A percentile compares a stretch with the other conserved stretches of the same genome.
These are phyloP conservation scores for Cytospora schulzeri DNA, from an alignment of 2,329 filamentous ascomycete species.

Conservation along the genomic window DNA sequence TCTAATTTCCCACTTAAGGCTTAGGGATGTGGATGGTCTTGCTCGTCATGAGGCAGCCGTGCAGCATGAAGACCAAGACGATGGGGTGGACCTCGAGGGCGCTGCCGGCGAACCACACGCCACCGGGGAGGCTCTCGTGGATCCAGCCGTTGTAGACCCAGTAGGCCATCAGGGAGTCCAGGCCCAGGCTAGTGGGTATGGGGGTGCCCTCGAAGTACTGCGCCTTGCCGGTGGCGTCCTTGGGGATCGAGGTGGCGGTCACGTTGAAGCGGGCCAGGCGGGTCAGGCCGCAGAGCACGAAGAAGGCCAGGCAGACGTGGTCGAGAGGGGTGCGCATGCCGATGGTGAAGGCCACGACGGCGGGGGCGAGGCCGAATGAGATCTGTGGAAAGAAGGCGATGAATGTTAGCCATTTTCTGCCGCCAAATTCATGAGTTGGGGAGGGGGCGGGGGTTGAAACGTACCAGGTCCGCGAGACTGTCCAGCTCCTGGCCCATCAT, in stretches of 20 bases:
- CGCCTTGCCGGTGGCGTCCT: conserved; percentile 88
- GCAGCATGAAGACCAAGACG: conserved; percentile 78
- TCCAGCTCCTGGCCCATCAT: conserved; percentile 98
- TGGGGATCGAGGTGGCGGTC: conserved; percentile 84
- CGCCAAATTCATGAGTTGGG: neutral
- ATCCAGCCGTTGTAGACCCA: conserved; percentile 84
- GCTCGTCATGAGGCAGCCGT: conserved; percentile 93
- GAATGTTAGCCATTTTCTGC: neutral
- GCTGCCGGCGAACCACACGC: conserved; percentile 67
- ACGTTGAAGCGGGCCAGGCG: conserved; percentile 97
- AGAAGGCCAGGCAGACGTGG: conserved; percentile 78
- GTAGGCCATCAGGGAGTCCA: conserved; percentile 84
- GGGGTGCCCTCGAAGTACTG: conserved; percentile 97
- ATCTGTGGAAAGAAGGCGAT: conserved; percentile 58
- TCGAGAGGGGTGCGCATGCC: conserved; percentile 84
- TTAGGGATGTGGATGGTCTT: conserved; percentile 95
- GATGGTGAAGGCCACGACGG: conserved; percentile 83
- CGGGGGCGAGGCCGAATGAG: conserved; percentile 91
- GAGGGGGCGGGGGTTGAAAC: conserved; percentile 32
- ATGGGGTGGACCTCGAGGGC: conserved; percentile 82
- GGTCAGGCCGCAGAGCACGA: conserved; percentile 92
- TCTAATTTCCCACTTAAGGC: conserved; percentile 49
- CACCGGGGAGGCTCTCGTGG: conserved; percentile 75
- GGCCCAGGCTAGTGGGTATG: conserved; percentile 84
- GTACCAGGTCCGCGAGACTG: conserved; percentile 90